Base-by-base conservation (phyloP, 257 asterid species). In the Echites panduratus region DNA sequence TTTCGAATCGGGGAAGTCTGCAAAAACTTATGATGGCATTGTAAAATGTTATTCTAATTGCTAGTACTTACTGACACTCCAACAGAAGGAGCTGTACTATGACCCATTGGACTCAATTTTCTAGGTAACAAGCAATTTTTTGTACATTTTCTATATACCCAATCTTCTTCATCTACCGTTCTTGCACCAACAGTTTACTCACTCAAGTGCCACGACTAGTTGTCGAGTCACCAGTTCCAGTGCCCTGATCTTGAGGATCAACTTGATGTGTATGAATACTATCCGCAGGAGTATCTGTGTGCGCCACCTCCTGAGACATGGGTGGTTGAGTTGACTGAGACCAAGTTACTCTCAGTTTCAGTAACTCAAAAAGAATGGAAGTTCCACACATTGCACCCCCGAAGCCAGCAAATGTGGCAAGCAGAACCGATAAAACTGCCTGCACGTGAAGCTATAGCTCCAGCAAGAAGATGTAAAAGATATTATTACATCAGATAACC, bases 321-420 rank as follows among this genome's bases (percentile, higher is more conserved):
- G 22, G 82, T 70, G 64, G 85, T 62, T 86, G 78, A 79, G 71
- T 45, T 35, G 89, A 56, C 80, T 71, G 61, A 45, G 74, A 20
- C 85, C 77, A 75, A 40, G 75, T 68, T 64, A 80, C 71, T 77
- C 92, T 90, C 89, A 90, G 86, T 79, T 84, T 92, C 19, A 79
- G 62, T 32, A 90, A 68, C 85, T 92, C 94, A 24, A 80, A 83
- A 66, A 90, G 29, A 54, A 92, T 73, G 20, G 92, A 88, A 63
- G 96, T 89, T 50, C 92, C 96, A 61, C 94, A 88, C 97, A 92
- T 88, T 63, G 89, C 83, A 54, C 97, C 95, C 76, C 96, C 98
- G 77, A 92, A 90, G 48, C 98, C 97, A 66, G 89, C 91, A 82
- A 90, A 88, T 29, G 96, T 86, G 17, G 95, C 97, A 7, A 92